Evolutionary conservation across 345 rosid genomes (phyloP).

Genomic region (Aegle marmelos): DNA sequence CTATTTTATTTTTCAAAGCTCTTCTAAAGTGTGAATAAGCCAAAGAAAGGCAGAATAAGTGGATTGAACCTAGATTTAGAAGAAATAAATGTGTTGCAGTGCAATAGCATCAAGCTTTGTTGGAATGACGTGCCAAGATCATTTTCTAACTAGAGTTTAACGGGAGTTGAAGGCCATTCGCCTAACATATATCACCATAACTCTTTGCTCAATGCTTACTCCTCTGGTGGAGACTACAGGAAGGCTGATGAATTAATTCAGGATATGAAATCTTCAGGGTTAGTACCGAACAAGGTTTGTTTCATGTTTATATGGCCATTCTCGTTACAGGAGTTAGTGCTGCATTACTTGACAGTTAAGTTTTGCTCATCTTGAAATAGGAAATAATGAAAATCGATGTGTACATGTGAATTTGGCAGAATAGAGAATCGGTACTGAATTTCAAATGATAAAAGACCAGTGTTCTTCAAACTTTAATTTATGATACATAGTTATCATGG

Average conservation of each 20-base stretch:
- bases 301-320: constrained; percentile 14
- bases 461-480: background rate
- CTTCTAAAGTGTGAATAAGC: background rate
- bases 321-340: background rate
- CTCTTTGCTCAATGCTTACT: constrained; percentile 83
- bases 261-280: constrained; percentile 74
- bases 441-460: background rate
- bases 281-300: constrained; percentile 86
- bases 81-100: background rate
- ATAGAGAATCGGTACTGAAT: background rate
- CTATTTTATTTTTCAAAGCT: background rate
- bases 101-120: background rate
- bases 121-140: background rate
- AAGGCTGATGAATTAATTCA: constrained; percentile 79
- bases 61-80: background rate
- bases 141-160: background rate
- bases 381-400: background rate
- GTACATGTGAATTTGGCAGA: background rate
- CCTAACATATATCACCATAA: constrained; percentile 83
- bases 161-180: constrained; percentile 46
- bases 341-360: background rate
- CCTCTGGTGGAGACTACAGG: constrained; percentile 64
- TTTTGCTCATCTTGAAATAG: background rate
- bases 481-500: background rate
- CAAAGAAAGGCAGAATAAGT: background rate